phyloP scores from a whole-genome alignment of 441 rosid genomes.

The Arabidopsis hybrid region DNA sequence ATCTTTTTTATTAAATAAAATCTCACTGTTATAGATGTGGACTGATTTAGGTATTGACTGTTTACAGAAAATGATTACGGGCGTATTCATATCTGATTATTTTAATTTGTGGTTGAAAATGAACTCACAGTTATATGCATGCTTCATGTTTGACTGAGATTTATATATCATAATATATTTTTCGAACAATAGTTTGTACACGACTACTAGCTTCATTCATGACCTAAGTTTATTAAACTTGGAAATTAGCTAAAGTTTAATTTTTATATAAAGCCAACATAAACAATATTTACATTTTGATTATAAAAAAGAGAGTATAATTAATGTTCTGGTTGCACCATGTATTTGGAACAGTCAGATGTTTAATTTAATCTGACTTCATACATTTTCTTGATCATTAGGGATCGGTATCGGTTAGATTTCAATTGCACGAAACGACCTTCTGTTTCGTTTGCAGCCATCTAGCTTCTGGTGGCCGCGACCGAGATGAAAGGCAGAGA shows the following conservation, averaged over 20 bases:
- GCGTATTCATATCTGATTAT: not conserved
- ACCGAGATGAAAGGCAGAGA: conserved; percentile 74
- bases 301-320: not conserved
- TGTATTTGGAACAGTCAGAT: not conserved
- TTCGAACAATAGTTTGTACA: not conserved
- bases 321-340: not conserved
- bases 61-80: conserved; percentile 17
- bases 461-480: conserved; percentile 92
- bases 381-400: conserved; percentile 31
- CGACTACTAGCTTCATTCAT: no score
- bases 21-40: conserved; percentile 27
- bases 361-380: not conserved
- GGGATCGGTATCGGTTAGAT: conserved; percentile 92
- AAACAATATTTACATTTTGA: not conserved
- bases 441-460: conserved; percentile 95
- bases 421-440: conserved; percentile 75
- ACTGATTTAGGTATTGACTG: conserved; percentile 37
- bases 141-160: not conserved
- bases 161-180: not conserved
- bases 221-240: no score
- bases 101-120: conserved; percentile 27
- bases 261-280: not conserved
- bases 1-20: not conserved
- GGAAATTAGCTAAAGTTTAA: no score
- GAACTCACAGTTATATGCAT: not conserved